Evolutionary conservation across 768 basidiomycete species (phyloP).

Genomic region (Coprinopsis marcescibilis): DNA sequence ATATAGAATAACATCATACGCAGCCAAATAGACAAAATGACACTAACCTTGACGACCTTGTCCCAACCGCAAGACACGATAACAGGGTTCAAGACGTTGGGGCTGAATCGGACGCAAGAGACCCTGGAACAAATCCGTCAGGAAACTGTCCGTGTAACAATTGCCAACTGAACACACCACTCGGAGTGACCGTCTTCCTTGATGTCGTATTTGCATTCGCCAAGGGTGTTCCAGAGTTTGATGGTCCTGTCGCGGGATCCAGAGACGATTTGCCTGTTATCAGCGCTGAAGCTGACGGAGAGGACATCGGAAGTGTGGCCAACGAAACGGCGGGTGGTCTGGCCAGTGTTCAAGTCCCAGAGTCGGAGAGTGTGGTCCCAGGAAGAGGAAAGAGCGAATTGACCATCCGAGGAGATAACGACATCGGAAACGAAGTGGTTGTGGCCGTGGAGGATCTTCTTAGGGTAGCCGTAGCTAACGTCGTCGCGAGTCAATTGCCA

Average conservation of each 20-base stretch:
- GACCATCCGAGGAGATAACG: slow-evolving; percentile 98
- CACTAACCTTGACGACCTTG: slow-evolving; percentile 96
- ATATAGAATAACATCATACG: slow-evolving; percentile 40
- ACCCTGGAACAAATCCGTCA: slow-evolving; percentile 53
- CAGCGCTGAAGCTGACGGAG: slow-evolving; percentile 98
- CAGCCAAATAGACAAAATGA: slow-evolving; percentile 5
- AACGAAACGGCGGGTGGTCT: slow-evolving; percentile 94
- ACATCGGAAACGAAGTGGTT: slow-evolving; percentile 99
- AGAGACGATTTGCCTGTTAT: slow-evolving; percentile 99
- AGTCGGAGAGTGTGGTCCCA: slow-evolving; percentile 99
- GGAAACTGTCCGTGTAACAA: slow-evolving; percentile 16
- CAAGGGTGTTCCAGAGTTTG: slow-evolving; percentile 99
- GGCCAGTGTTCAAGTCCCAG: slow-evolving; percentile 98
- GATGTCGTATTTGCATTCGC: slow-evolving; percentile 99
- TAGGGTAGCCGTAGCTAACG: slow-evolving; percentile 90
- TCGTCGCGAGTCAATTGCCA: slow-evolving; percentile 97
- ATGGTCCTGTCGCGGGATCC: slow-evolving; percentile 95
- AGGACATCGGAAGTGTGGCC: slow-evolving; percentile 98
- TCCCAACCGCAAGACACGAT: slow-evolving; percentile 99
- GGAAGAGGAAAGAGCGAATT: slow-evolving; percentile 97
- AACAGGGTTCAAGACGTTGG: slow-evolving; percentile 94
- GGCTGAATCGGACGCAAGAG: slow-evolving; percentile 98
- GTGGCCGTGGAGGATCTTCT: slow-evolving; percentile 96
- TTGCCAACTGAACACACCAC: slow-evolving; percentile 47
- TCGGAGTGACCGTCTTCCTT: slow-evolving; percentile 97